A percentile compares a stretch with the other conserved stretches of the same genome.
phyloP scores from a whole-genome alignment of 345 rosid species.

The Eutrema yunnanense region DNA sequence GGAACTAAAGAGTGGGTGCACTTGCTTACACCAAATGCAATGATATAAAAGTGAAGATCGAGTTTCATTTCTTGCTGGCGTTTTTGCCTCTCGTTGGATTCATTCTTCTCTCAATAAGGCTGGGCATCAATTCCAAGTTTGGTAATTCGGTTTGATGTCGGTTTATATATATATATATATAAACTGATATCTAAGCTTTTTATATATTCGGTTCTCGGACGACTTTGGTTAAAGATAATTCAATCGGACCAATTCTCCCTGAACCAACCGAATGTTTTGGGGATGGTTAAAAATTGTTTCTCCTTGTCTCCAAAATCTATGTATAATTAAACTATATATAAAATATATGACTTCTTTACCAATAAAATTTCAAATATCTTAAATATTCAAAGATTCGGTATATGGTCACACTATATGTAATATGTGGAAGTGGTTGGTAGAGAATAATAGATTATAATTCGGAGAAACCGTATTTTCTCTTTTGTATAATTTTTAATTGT shows the following conservation, averaged over 20 bases:
- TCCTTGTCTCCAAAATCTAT: background rate
- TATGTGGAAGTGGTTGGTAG: background rate
- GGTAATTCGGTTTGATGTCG: background rate
- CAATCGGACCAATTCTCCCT: background rate
- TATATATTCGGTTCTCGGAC: background rate
- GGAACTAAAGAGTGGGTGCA: slow-evolving; percentile 26
- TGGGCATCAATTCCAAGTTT: background rate
- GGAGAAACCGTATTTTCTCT: background rate
- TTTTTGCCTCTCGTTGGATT: background rate
- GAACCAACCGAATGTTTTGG: background rate
- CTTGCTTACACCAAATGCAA: slow-evolving; percentile 22
- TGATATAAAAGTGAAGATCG: background rate
- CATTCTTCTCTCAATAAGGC: background rate
- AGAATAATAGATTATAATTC: background rate
- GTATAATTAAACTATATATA: background rate
- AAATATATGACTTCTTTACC: background rate
- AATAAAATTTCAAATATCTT: background rate
- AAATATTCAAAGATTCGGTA: background rate
- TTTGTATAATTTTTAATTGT: background rate
- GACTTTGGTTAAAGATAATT: background rate
- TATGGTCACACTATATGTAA: background rate
- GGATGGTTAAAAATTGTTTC: too few species aligned
- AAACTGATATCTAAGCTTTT: background rate
- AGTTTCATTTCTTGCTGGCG: slow-evolving; percentile 12
- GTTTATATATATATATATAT: background rate